Evolutionary conservation across 306 rosid genomes (phyloP), one percentile per base, ranked within the genome.

Genomic region (Trifolium dubium): DNA sequence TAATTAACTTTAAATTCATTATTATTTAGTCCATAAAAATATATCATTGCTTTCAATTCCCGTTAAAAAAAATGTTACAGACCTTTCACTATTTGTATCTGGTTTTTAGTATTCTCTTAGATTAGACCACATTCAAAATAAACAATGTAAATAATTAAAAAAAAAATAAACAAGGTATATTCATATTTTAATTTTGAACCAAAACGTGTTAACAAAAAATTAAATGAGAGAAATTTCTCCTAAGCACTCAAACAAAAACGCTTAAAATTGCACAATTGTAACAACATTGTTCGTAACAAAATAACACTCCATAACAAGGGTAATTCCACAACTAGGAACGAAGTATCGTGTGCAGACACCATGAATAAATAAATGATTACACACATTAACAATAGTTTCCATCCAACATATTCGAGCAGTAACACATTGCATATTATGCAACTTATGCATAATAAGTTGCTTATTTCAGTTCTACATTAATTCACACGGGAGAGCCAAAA

Each of bases 391-490:
- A 55, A 30, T 28, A 5, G 62, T 74, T 61, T 12, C 71, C 41
- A 67, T 46, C 30, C 80, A 44, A 19, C 61, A 56, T 54, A n/a
- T 30, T 56, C 44, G 73, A 70, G 47, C 51, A 50, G 53, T 5
- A 39, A 73, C 14, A 62, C 39, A 43, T n/a, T 64, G 10, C 69
- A 40, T 32, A 55, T 3, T 4, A 72, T 40, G 58, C 73, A 69
- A 43, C 32, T 50, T 61, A 6, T 30, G 47, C 66, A 67, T 28
- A 62, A 15, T 59, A 56, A 29, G 28, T 63, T 63, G 29, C 55
- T 67, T 60, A 53, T 74, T 71, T 66, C 71, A 66, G 8, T 19
- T 47, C 49, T 59, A 28, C 64, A 80, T 59, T 17, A 56, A 47
- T 69, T 80, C 66, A 50, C 47, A 67, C 47, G 51, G 12, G 9